Evolutionary conservation across 805 yeast genomes (phyloP), one percentile per base, ranked within the genome.

Genomic region (Starmerella floricola): DNA sequence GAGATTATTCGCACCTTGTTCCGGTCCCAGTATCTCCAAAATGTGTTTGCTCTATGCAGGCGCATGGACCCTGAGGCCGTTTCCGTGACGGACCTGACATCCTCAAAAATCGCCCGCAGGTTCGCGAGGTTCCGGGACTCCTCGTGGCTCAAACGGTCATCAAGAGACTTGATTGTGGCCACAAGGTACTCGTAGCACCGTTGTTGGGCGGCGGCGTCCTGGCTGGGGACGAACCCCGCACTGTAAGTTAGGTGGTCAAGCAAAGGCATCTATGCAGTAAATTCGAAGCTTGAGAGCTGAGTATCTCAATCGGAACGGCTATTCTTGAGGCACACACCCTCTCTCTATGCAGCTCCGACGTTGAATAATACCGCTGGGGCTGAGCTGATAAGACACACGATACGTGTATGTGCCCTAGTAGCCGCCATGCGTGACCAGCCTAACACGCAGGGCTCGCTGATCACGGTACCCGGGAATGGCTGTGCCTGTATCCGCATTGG

Each of bases 1-100:
- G 31, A 17, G 21, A 62, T 50, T 20, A 57, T 52, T 35, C 37
- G 50, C 17, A 44, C 36, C 53, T 58, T 59, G 49, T 53, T 52
- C 44, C 52, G 54, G 50, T 61, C 65, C 66, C 66, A 62, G 47
- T 60, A 55, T 12, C 48, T 41, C 66, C 66, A 62, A 46, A 62
- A 62, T 41, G 48, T 57, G 32, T 52, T 39, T 26, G 65, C 60
- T 18, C 52, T 40, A 37, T 20, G 40, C 13, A 40, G 34, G 2
- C 51, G 38, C 34, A 21, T 18, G 28, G 53, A 46, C 17, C 50
- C 51, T 2, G 37, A n/a, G 15, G 54, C 49, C 6, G 23, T 24
- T 28, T 53, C 36, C 36, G 39, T 36, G 49, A 56, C 28, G 34
- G 48, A 26, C 38, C 49, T 8, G 38, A 55, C 28, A 27, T 46